These are phyloP conservation scores for Diaporthe ampelina DNA, from an alignment of 2,329 filamentous ascomycete genomes.

Conservation along the genomic window DNA sequence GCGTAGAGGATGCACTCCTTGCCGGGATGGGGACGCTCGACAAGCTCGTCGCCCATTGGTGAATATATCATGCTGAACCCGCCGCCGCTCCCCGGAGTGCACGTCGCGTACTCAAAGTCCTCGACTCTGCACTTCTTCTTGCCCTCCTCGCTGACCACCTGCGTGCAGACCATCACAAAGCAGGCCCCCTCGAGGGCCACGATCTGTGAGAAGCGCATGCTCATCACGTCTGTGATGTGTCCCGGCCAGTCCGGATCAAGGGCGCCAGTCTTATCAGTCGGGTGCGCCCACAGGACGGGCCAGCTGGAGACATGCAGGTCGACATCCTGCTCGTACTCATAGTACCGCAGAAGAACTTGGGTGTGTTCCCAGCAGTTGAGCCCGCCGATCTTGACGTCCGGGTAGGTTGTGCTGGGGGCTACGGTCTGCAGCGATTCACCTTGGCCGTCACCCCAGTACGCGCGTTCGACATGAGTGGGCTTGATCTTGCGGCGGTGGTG, in stretches of 20 bases:
- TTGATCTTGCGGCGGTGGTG: slow-evolving; percentile 65
- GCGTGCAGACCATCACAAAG: slow-evolving; percentile 46
- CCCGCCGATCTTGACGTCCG: slow-evolving; percentile 65
- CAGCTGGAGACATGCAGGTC: slow-evolving; percentile 48
- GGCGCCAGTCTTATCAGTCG: slow-evolving; percentile 29
- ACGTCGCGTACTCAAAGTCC: slow-evolving; percentile 7
- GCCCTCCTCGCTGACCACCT: slow-evolving; percentile 46
- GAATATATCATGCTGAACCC: slow-evolving; percentile 66
- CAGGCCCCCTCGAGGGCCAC: slow-evolving; percentile 46
- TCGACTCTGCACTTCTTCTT: slow-evolving; percentile 9
- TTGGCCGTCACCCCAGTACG: slow-evolving; percentile 68
- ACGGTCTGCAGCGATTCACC: slow-evolving; percentile 69
- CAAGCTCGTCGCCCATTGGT: slow-evolving; percentile 59
- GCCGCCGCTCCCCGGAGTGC: slow-evolving; percentile 58
- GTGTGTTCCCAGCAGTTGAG: slow-evolving; percentile 72
- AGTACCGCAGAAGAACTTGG: slow-evolving; percentile 61
- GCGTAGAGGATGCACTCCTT: slow-evolving; percentile 65
- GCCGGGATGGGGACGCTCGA: slow-evolving; percentile 50
- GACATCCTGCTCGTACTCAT: slow-evolving; percentile 45
- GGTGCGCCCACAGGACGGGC: slow-evolving; percentile 44
- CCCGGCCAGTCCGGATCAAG: slow-evolving; percentile 41
- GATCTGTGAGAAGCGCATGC: slow-evolving; percentile 43
- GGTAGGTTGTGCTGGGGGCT: slow-evolving; percentile 54
- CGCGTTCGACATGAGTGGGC: slow-evolving; percentile 63
- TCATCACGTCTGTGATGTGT: slow-evolving; percentile 43